Percentiles rank a stretch among this genome's conserved stretches.
phyloP scores from a whole-genome alignment of 805 yeast genomes.

The Candida sithepensis region DNA sequence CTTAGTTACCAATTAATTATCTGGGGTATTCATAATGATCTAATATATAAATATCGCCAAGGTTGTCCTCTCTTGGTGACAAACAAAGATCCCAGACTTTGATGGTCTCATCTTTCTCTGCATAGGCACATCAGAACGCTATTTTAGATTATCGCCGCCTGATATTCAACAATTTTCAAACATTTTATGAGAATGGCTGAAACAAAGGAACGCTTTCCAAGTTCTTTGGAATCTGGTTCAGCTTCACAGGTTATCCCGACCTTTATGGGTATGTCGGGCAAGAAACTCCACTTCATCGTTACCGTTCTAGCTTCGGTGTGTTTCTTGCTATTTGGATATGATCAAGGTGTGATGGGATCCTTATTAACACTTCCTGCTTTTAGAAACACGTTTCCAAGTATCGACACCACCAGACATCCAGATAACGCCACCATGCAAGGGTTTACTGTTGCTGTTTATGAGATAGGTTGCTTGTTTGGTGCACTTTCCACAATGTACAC shows the following conservation, averaged over 20 bases:
- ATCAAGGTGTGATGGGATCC: constrained; percentile 49
- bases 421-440: constrained; percentile 42
- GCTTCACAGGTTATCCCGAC: neutral
- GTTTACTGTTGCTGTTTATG: constrained; percentile 46
- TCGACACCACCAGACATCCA: constrained; percentile 17
- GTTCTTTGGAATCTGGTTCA: neutral
- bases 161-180: no score
- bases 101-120: no score
- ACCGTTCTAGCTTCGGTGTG: constrained; percentile 28
- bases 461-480: constrained; percentile 44
- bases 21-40: no score
- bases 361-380: constrained; percentile 22
- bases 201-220: neutral
- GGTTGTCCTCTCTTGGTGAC: no score
- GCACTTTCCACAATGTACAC: constrained; percentile 38
- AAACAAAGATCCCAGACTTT: no score
- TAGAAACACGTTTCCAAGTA: constrained; percentile 22
- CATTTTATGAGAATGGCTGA: neutral
- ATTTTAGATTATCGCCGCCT: no score
- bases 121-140: no score
- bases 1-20: no score
- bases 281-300: constrained; percentile 13
- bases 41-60: no score
- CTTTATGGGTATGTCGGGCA: constrained; percentile 19
- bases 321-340: constrained; percentile 45